Evolutionary conservation across 805 yeast genomes (phyloP), one percentile per base, ranked within the genome.

Genomic region (Cephaloascus fragrans): DNA sequence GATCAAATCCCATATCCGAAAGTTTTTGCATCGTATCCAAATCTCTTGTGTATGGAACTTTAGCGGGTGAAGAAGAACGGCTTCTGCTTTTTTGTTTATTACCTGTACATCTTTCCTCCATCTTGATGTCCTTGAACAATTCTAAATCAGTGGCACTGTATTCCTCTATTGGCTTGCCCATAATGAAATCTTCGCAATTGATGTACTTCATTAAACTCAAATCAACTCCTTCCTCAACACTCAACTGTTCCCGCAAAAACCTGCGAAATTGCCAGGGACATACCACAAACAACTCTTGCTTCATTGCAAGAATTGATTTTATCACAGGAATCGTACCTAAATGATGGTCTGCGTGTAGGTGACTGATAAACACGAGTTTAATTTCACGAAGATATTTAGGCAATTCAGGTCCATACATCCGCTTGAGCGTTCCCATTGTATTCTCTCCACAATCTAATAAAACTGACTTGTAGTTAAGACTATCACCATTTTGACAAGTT

Each of bases 341-440:
- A 57, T 90, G 97, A 56, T 93, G 99, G 55, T 93, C 99, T 0
- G 97, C 98, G 59, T 93, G 99, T 49, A 90, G 65, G 64, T 93
- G 99, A 48, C 95, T 83, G 39, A 93, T 62, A 50, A 75, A 84
- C 17, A 90, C 63, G 39, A 85, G 41, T 26, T 71, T 62, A 41
- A 89, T 59, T 49, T 89, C 94, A 32, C 59, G 46, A 44, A 89
- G 67, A 2, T 83, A 57, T 18, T 53, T 51, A 2, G 51, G 49
- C 2, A 65, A 45, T 1, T 61, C 62, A 8, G 66, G 62, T 0
- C 80, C 79, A 44, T 77, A 77, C 41, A 75, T 64, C 47, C 97
- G 72, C 26, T 62, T 55, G 44, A 93, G 57, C 0, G 84, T 61
- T 2, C 95, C 96, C 18, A 82, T 50, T 0, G 97, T 86, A 42